Conservation (phyloP, 352 stramenopile species). For the Globisporangium splendens region DNA sequence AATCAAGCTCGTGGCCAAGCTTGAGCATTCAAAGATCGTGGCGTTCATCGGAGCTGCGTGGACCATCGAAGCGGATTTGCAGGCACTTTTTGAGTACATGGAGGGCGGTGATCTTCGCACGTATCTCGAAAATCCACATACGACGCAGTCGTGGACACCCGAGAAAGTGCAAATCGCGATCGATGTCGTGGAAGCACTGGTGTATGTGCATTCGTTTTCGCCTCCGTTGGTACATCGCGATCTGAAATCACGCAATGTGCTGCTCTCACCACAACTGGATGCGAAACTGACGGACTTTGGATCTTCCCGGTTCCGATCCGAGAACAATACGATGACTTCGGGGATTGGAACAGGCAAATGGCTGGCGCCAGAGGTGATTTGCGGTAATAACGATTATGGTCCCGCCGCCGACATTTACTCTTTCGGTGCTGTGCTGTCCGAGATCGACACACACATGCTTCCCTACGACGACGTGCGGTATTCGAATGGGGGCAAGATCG, state of each 20-base stretch:
- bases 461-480: slow-evolving; percentile 30
- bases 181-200: slow-evolving; percentile 47
- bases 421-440: slow-evolving; percentile 37
- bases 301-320: neutral
- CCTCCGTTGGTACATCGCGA: slow-evolving; percentile 56
- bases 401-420: slow-evolving; percentile 44
- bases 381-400: slow-evolving; percentile 22
- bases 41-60: neutral
- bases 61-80: neutral
- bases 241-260: slow-evolving; percentile 57
- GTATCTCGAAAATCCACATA: neutral
- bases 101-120: neutral
- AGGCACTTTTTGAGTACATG: neutral
- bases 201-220: slow-evolving; percentile 59
- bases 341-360: slow-evolving; percentile 23
- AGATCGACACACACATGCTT: slow-evolving; percentile 46
- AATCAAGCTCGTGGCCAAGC: neutral
- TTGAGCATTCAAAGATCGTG: neutral
- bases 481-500: slow-evolving; percentile 18
- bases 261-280: slow-evolving; percentile 18
- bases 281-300: neutral
- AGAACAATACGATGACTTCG: neutral
- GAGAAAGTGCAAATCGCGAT: slow-evolving; percentile 21
- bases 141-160: neutral
- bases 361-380: slow-evolving; percentile 44